Conservation (phyloP, 208 protist species). For the Trypanosoma mega region DNA sequence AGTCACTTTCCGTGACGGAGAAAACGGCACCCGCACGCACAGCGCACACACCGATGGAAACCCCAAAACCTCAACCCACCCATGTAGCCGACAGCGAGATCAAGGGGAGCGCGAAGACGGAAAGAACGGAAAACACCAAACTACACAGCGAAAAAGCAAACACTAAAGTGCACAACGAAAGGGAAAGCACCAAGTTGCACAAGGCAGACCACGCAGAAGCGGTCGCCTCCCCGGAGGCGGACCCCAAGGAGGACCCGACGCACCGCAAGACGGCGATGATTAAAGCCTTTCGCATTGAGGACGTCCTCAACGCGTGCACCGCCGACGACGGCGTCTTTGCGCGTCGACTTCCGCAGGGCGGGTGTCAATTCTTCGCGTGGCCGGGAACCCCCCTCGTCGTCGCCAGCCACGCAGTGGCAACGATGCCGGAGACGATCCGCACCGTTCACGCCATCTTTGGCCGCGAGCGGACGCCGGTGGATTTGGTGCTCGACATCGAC, state of each 20-base stretch:
- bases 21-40: too few relatives aligned
- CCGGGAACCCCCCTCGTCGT: constrained; percentile 68
- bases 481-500: constrained; percentile 86
- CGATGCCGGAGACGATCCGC: constrained; percentile 85
- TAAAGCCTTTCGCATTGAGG: constrained; percentile 77
- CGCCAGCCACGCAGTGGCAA: constrained; percentile 68
- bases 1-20: too few relatives aligned
- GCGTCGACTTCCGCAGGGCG: constrained; percentile 67
- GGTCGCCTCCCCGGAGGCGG: not conserved
- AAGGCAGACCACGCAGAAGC: not conserved
- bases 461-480: constrained; percentile 60
- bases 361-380: constrained; percentile 90
- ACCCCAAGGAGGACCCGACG: not conserved
- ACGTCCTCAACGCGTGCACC: constrained; percentile 62
- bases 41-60: too few relatives aligned
- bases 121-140: too few relatives aligned
- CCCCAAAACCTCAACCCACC: too few relatives aligned
- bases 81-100: too few relatives aligned
- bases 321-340: constrained; percentile 75
- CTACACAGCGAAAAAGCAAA: too few relatives aligned
- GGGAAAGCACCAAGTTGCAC: too few relatives aligned
- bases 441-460: constrained; percentile 88
- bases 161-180: too few relatives aligned
- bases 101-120: too few relatives aligned
- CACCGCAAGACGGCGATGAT: constrained; percentile 75